Conservation (phyloP, 2,329 filamentous ascomycete genomes). For the Penicillium sp. region DNA sequence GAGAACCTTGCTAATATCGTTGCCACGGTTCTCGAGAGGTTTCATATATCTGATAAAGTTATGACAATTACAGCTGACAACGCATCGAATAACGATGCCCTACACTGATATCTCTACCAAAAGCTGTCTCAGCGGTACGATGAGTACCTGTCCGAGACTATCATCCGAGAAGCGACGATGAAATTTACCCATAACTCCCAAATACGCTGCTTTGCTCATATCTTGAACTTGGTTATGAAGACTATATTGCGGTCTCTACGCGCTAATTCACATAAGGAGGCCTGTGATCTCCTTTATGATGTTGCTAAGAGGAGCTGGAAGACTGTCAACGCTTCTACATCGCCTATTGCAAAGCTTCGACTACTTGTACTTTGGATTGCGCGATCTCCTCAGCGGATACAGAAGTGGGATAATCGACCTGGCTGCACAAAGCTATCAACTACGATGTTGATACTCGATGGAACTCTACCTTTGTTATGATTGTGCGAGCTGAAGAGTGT, state of each 20-base stretch:
- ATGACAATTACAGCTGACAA: no score
- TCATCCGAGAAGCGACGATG: no score
- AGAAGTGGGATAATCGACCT: not conserved
- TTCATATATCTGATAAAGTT: no score
- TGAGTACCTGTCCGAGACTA: no score
- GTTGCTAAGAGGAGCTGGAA: not conserved
- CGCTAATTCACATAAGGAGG: not conserved
- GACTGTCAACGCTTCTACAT: not conserved
- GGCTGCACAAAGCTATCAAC: not conserved
- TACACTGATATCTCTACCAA: no score
- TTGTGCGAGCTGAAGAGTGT: slow-evolving; percentile 3
- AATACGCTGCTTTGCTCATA: not conserved
- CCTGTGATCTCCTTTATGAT: not conserved
- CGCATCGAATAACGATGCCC: no score
- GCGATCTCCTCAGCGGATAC: not conserved
- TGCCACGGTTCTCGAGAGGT: no score
- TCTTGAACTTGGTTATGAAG: not conserved
- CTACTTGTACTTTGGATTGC: not conserved
- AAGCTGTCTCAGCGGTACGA: no score
- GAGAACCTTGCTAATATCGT: no score
- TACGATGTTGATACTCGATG: not conserved
- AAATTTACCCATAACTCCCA: not conserved
- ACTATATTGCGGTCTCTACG: not conserved
- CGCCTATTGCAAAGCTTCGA: not conserved
- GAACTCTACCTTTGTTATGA: not conserved